Evolutionary conservation across 805 yeast genomes (phyloP).

Genomic region (Komagataella pastoris): DNA sequence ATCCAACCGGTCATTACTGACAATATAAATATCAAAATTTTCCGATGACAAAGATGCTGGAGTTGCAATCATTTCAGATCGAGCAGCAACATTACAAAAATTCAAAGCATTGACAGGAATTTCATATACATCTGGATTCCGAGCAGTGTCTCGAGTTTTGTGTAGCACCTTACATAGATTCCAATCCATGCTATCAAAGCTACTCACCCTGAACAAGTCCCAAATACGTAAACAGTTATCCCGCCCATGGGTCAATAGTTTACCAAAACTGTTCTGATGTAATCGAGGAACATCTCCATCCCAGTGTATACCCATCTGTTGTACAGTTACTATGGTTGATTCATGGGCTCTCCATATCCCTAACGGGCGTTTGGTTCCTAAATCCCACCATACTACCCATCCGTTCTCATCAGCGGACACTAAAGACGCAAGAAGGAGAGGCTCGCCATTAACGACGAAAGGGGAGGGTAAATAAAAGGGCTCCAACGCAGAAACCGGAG

Average conservation of each 20-base stretch:
- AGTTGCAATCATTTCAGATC: conserved; percentile 24
- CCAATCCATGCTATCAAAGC: conserved; percentile 6
- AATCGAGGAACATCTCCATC: conserved; percentile 1
- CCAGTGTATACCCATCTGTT: conserved; percentile 27
- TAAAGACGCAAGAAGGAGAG: conserved; percentile 12
- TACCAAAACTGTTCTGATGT: conserved; percentile 20
- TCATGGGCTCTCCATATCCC: conserved; percentile 50
- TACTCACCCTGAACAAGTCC: conserved; percentile 18
- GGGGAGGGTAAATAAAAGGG: conserved; percentile 10
- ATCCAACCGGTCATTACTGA: not conserved
- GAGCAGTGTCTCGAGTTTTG: conserved; percentile 3
- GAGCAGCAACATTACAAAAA: conserved; percentile 45
- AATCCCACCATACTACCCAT: conserved; percentile 51
- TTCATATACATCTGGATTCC: conserved; percentile 20
- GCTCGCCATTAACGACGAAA: conserved; percentile 1
- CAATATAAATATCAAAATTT: conserved; percentile 46
- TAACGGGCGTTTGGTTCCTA: conserved; percentile 39
- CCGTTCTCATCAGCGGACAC: conserved; percentile 54
- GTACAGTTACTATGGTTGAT: conserved; percentile 33
- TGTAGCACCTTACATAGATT: conserved; percentile 12
- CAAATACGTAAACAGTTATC: conserved; percentile 44
- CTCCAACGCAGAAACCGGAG: conserved; percentile 4
- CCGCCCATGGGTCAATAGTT: conserved; percentile 49
- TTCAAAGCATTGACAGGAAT: conserved; percentile 66
- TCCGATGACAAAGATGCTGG: conserved; percentile 58